Percentiles rank a stretch among this genome's conserved stretches.
These are phyloP conservation scores for Ustilago lituana DNA, from an alignment of 1,284 basidiomycete genomes.

Conservation along the genomic window DNA sequence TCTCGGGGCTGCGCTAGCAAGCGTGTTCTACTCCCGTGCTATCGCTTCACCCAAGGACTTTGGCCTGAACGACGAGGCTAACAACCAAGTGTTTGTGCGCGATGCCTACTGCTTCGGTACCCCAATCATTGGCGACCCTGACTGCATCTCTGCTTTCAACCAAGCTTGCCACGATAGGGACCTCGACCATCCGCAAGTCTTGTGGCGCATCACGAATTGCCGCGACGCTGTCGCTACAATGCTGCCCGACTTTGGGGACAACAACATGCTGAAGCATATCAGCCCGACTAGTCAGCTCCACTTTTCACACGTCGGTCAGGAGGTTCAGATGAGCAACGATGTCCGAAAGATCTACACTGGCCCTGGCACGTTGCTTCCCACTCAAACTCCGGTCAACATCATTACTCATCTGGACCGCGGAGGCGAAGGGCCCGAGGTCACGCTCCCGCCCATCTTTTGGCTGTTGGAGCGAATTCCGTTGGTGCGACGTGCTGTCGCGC, in stretches of 20 bases:
- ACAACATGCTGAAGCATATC: conserved; percentile 29
- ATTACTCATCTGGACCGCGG: conserved; percentile 36
- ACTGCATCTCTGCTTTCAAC: conserved; percentile 45
- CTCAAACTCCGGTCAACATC: conserved; percentile 28
- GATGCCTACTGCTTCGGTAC: conserved; percentile 51
- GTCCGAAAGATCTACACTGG: conserved; percentile 33
- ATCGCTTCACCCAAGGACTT: conserved; percentile 43
- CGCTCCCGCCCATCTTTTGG: conserved; percentile 18
- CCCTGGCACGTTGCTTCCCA: conserved; percentile 45
- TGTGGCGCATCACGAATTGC: conserved; percentile 47
- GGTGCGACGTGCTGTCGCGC: conserved; percentile 27
- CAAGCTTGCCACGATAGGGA: conserved; percentile 22
- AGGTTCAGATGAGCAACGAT: conserved; percentile 36
- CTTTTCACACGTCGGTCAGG: conserved; percentile 50
- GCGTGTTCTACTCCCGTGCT: conserved; percentile 39
- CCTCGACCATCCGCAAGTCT: conserved; percentile 34
- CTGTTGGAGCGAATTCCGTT: conserved; percentile 27
- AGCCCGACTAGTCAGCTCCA: conserved; percentile 46
- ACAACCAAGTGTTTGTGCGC: conserved; percentile 34
- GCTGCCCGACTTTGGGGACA: conserved; percentile 45
- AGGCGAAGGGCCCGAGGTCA: conserved; percentile 37
- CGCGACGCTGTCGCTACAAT: conserved; percentile 47
- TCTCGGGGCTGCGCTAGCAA: conserved; percentile 43
- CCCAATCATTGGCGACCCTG: conserved; percentile 48
- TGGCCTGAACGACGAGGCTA: conserved; percentile 24